A percentile compares a stretch with the other conserved stretches of the same genome.
Conservation (phyloP, 179 eudicot species). For the Patellifolia procumbens region DNA sequence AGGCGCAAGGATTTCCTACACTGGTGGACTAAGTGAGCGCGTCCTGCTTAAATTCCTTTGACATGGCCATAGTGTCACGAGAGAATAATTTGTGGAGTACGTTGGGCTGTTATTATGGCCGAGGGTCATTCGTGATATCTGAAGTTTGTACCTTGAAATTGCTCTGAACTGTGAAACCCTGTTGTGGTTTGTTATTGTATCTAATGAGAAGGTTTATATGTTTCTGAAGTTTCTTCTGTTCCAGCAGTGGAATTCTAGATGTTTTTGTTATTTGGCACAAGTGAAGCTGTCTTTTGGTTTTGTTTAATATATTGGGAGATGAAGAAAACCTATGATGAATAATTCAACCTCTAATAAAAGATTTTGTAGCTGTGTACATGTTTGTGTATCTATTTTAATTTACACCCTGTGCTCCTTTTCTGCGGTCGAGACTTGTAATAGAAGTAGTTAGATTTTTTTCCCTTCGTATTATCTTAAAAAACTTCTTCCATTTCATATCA, state of each 20-base stretch:
- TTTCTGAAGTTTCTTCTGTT: conserved; percentile 6
- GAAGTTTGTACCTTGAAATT: conserved; percentile 10
- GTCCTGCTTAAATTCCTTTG: not conserved
- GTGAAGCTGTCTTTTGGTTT: conserved; percentile 3
- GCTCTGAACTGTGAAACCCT: not conserved
- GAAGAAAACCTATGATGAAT: conserved; percentile 8
- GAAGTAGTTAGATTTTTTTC: too few species aligned
- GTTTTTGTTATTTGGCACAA: not conserved
- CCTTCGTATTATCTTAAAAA: too few species aligned
- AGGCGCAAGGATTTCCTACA: conserved; percentile 93
- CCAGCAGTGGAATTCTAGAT: not conserved
- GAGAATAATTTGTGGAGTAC: conserved; percentile 15
- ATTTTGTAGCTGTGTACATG: conserved; percentile 13
- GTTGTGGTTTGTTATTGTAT: conserved; percentile 17
- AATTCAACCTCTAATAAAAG: conserved; percentile 23
- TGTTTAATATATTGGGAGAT: conserved; percentile 17
- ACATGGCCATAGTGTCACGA: conserved; percentile 3
- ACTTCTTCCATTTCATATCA: too few species aligned
- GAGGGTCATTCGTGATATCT: conserved; percentile 20
- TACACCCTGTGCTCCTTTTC: too few species aligned
- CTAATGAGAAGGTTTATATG: conserved; percentile 7
- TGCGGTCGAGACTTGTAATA: too few species aligned
- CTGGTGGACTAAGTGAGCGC: conserved; percentile 85
- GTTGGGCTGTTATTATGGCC: conserved; percentile 10
- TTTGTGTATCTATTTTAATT: not conserved